phyloP scores from a whole-genome alignment of 2,329 filamentous ascomycete genomes.

The Zalaria sp. region DNA sequence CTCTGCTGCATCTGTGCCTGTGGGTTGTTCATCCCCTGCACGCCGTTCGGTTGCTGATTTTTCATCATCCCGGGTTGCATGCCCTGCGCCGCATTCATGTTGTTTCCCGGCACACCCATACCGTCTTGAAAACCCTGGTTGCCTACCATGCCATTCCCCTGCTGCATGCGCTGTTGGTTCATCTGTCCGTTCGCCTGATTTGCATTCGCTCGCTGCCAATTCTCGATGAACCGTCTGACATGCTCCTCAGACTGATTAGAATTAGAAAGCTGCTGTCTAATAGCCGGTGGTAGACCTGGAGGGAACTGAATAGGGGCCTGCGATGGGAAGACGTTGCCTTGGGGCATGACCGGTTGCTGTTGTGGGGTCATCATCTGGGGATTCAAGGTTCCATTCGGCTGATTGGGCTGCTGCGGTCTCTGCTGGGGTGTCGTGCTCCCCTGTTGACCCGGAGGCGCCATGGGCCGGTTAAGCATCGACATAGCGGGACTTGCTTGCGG shows the following conservation, averaged over 20 bases:
- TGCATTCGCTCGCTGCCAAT: background rate
- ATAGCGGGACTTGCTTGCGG: conserved; percentile 31
- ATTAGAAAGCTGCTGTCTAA: conserved; percentile 2
- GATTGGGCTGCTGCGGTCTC: conserved; percentile 8
- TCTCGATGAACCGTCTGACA: background rate
- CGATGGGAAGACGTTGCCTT: no score
- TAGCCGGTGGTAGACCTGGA: conserved; percentile 1
- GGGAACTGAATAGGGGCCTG: conserved; percentile 4
- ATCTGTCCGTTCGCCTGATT: background rate
- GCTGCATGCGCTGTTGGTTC: conserved; percentile 9
- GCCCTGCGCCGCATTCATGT: conserved; percentile 6
- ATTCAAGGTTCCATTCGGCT: conserved; percentile 9
- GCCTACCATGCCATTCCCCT: conserved; percentile 2
- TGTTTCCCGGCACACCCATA: conserved; percentile 2
- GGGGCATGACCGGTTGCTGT: conserved; percentile 4
- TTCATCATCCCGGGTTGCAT: conserved; percentile 5
- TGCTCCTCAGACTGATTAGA: conserved; percentile 1
- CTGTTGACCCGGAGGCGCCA: conserved; percentile 30
- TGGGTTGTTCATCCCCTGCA: conserved; percentile 3
- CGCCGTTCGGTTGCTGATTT: conserved; percentile 5
- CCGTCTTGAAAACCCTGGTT: conserved; percentile 7
- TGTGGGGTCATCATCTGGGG: conserved; percentile 5
- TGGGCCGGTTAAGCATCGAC: conserved; percentile 34
- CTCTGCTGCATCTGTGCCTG: conserved; percentile 3
- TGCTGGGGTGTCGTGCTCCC: conserved; percentile 18